Conservation (phyloP, 2,329 filamentous ascomycete species). For the Colletotrichum lupini region DNA sequence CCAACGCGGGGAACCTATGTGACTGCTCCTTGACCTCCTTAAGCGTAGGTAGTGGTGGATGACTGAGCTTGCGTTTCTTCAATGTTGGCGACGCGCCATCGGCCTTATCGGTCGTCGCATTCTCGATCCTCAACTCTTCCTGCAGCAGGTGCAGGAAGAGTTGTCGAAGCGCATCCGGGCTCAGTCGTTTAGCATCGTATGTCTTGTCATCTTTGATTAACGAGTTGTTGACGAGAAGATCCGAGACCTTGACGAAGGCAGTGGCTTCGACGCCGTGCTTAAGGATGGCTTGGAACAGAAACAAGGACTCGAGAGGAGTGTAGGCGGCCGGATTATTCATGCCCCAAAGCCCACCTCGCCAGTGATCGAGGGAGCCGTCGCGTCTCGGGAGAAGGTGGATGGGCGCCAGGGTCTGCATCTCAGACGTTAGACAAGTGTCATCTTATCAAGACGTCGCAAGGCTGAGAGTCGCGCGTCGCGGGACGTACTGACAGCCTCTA, state of each 20-base stretch:
- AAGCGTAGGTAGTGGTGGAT: conserved; percentile 71
- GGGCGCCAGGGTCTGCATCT: conserved; percentile 61
- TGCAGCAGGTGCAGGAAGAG: conserved; percentile 81
- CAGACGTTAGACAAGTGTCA: conserved; percentile 29
- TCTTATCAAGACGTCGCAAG: conserved; percentile 23
- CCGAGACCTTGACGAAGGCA: conserved; percentile 79
- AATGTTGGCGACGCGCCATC: conserved; percentile 60
- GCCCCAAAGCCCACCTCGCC: conserved; percentile 65
- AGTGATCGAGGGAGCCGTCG: conserved; percentile 65
- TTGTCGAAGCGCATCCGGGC: conserved; percentile 80
- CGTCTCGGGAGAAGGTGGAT: conserved; percentile 64
- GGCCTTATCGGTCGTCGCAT: conserved; percentile 48
- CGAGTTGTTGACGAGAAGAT: conserved; percentile 78
- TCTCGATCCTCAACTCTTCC: conserved; percentile 74
- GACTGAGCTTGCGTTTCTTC: conserved; percentile 80
- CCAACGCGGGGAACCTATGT: conserved; percentile 75
- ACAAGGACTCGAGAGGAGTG: conserved; percentile 86
- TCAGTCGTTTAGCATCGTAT: conserved; percentile 81
- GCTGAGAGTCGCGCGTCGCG: conserved; percentile 30
- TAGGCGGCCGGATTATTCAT: conserved; percentile 73
- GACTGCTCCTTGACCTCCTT: conserved; percentile 74
- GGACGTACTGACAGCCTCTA: conserved; percentile 37
- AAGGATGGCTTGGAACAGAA: conserved; percentile 84
- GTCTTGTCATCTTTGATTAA: conserved; percentile 76
- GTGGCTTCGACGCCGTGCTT: conserved; percentile 72